A percentile compares a stretch with the other conserved stretches of the same genome.
Evolutionary conservation across 2,329 filamentous ascomycete species (phyloP).

Genomic region (Leptographium radiaticola): DNA sequence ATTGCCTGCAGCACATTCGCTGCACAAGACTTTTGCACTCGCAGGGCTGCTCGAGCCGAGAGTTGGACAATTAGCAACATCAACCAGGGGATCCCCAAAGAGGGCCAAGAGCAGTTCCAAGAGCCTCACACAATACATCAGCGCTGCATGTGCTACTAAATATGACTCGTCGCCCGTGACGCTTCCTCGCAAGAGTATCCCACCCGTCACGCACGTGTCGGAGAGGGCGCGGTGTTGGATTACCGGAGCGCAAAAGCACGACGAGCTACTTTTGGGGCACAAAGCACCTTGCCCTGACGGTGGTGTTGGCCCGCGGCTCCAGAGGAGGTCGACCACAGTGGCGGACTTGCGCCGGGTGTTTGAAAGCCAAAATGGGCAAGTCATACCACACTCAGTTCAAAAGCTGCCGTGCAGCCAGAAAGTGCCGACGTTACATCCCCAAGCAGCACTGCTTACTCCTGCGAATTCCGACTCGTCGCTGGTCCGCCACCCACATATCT

Average conservation of each 20-base stretch:
- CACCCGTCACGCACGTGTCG: background rate
- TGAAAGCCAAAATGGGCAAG: constrained; percentile 9
- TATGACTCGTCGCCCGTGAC: background rate
- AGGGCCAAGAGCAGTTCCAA: background rate
- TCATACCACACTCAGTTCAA: background rate
- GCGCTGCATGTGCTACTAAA: too few species aligned
- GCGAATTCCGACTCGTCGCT: background rate
- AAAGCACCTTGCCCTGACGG: too few species aligned
- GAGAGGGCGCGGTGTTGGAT: background rate
- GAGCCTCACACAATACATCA: background rate
- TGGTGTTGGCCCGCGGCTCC: background rate
- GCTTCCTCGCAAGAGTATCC: constrained; percentile 1
- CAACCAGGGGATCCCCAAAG: background rate
- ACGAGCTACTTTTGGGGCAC: background rate
- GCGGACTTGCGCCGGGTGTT: constrained; percentile 18
- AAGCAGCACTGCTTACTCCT: background rate
- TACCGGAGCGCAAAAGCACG: background rate
- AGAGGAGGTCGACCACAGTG: constrained; percentile 12
- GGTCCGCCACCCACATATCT: background rate
- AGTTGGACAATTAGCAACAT: background rate
- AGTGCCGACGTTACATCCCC: constrained; percentile 5
- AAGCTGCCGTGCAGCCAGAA: background rate
- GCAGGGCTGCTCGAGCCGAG: background rate
- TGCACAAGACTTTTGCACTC: background rate
- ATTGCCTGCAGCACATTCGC: background rate